Base-by-base conservation (phyloP, 305 asterid genomes). In the Fraxinus albicans region DNA sequence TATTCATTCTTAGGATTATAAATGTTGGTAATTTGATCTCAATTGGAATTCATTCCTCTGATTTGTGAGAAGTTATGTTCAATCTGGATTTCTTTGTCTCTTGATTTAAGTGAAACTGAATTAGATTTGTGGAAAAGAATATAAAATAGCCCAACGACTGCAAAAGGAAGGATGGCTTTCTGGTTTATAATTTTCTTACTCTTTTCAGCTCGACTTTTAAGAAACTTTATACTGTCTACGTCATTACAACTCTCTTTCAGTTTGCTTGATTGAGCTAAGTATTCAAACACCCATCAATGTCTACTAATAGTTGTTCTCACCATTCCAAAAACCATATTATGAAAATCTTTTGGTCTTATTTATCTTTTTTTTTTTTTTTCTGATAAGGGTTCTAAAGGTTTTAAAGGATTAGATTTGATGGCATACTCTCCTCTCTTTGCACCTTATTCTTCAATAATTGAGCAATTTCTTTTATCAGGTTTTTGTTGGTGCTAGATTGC, bases 401-500 rank as follows among this genome's bases (percentile, higher is more conserved):
- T 31, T 15, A 15, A 72, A 34, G 77, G 77, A 72, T 72, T 72
- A 34, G 9, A 34, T 15, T 72, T 15, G 27, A 34, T 67, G 74
- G 74, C 17, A 72, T 82, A 8, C 72, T 35, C 80, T 80, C 69
- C 31, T 69, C 69, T 63, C 35, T 79, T 73, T 81, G 85, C 82
- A 77, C 53, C 79, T 79, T 84, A 75, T 44, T 65, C 29, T 67
- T 77, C 53, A 53, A 31, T 67, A 23, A 53, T 70, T 65, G 40
- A 69, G 25, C 77, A 81, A 33, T 60, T 76, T 77, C 82, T 79
- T 80, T 81, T 83, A 40, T 84, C 93, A 97, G 99, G 99, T 97
- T 60, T 97, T 97, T 82, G 99, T 95, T 84, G 99, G 99, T 77
- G 98, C 99, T 81, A 90, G 99, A 91, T 88, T 95, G 89, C 99